Evolutionary conservation across 352 stramenopile species (phyloP).

Genomic region (Pythium monospermum): DNA sequence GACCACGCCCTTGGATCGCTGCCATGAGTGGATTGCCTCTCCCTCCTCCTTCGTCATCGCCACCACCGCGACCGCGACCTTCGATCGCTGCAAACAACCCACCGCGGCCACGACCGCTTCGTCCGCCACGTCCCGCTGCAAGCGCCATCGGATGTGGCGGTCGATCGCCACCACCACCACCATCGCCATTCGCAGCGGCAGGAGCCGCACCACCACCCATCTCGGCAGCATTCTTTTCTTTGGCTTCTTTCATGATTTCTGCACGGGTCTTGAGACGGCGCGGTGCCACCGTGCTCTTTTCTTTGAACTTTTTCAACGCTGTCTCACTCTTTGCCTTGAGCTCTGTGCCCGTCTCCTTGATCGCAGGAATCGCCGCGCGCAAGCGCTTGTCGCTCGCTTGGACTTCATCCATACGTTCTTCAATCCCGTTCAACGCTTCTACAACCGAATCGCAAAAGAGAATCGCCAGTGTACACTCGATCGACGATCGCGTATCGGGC

Average conservation of each 20-base stretch:
- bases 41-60: too few relatives aligned
- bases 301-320: slow-evolving; percentile 54
- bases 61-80: slow-evolving; percentile 30
- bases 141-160: slow-evolving; percentile 34
- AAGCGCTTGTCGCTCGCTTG: slow-evolving; percentile 80
- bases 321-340: slow-evolving; percentile 51
- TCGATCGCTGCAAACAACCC: slow-evolving; percentile 32
- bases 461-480: slow-evolving; percentile 62
- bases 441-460: slow-evolving; percentile 59
- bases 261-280: slow-evolving; percentile 64
- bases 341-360: slow-evolving; percentile 57
- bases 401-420: slow-evolving; percentile 80
- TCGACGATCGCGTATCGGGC: slow-evolving; percentile 65
- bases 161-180: slow-evolving; percentile 19
- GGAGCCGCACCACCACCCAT: slow-evolving; percentile 23
- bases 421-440: slow-evolving; percentile 76
- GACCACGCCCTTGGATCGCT: slow-evolving; percentile 33
- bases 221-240: slow-evolving; percentile 78
- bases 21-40: slow-evolving; percentile 25
- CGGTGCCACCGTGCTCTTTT: slow-evolving; percentile 50
- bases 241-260: slow-evolving; percentile 82
- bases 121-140: slow-evolving; percentile 36
- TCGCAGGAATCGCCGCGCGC: slow-evolving; percentile 55
- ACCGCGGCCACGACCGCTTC: slow-evolving; percentile 37
- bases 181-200: slow-evolving; percentile 17